Evolutionary conservation across 176 grass and related monocot genomes (phyloP).

Genomic region (Bolboschoenus planiculmis): DNA sequence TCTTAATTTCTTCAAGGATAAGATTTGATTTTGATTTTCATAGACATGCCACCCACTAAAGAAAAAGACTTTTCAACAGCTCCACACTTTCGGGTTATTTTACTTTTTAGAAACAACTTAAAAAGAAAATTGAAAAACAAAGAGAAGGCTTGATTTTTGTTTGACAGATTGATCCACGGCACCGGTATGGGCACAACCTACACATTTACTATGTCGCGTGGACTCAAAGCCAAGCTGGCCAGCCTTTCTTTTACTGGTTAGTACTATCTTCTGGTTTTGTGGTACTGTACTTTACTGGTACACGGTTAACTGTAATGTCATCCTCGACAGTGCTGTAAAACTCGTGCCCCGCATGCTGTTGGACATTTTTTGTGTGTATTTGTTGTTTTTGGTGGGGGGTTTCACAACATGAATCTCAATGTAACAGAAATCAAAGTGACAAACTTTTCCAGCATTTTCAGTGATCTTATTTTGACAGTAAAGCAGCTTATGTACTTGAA

Average conservation of each 20-base stretch:
- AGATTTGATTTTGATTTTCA: constrained; percentile 24
- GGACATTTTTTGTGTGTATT: background rate
- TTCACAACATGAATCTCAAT: background rate
- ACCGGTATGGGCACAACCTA: constrained; percentile 91
- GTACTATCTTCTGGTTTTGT: background rate
- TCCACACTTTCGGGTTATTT: background rate
- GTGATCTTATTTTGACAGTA: background rate
- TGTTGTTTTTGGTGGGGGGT: background rate
- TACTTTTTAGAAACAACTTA: background rate
- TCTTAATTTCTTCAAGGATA: background rate
- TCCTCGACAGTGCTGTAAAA: background rate
- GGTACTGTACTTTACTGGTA: background rate
- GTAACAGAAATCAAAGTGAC: background rate
- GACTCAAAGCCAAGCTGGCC: constrained; percentile 61
- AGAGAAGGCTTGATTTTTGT: background rate
- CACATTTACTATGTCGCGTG: constrained; percentile 79
- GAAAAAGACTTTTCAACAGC: background rate
- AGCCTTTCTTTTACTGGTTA: constrained; percentile 99
- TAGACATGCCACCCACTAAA: constrained; percentile 14
- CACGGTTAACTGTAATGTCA: background rate
- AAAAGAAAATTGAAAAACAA: constrained; percentile 2
- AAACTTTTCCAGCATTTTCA: background rate
- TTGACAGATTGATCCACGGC: constrained; percentile 77
- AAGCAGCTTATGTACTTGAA: background rate
- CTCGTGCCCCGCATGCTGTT: background rate